Base-by-base conservation (phyloP, 208 protist species). In the Wallacemonas sp. region DNA sequence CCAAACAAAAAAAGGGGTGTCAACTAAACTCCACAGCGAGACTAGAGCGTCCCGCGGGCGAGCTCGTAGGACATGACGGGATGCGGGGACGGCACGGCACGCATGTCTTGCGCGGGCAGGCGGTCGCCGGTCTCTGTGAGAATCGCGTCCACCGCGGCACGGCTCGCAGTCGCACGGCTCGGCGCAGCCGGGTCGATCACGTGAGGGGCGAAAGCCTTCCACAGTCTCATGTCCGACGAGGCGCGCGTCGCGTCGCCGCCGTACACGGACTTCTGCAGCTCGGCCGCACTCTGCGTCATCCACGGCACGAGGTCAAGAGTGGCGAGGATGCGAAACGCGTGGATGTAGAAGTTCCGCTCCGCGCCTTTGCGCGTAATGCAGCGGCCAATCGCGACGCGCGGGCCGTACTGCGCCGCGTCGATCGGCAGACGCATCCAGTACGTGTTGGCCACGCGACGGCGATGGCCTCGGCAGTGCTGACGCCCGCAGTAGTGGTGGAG, bases 401-500 rank as follows among this genome's bases (percentile, higher is more conserved):
- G n/a, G 3, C 80, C 81, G 42, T 88, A 86, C 4, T 52, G 16
- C 11, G 48, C 57, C 25, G 38, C 48, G 20, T 81, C 64, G 16
- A 92, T 33, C n/a, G 86, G 86, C 45, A 92, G 71, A 32, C 67
- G 72, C 70, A 89, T 79, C 86, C 86, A 92, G 57, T 75, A 86
- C 54, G 79, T 92, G 69, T 89, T 92, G 2, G 82, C 81, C 25
- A 36, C 32, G 10, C 68, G 10, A 20, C 73, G 66, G 5, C 59
- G 20, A 2, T 32, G 23, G 18, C 70, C 67, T 14, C 61, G 59
- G 52, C 63, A 50, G 49, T 77, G 77, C 49, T 92, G 86, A 20
- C 42, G 32, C 1, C 86, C 86, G 22, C 65, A 65, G 72, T 92
- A 92, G 69, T 92, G 82, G 50, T 68, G 65, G 16, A 45, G 45